Evolutionary conservation across 139 green algal species (phyloP), one percentile per base, ranked within the genome.

Genomic region (Astrephomene gubernaculifera): DNA sequence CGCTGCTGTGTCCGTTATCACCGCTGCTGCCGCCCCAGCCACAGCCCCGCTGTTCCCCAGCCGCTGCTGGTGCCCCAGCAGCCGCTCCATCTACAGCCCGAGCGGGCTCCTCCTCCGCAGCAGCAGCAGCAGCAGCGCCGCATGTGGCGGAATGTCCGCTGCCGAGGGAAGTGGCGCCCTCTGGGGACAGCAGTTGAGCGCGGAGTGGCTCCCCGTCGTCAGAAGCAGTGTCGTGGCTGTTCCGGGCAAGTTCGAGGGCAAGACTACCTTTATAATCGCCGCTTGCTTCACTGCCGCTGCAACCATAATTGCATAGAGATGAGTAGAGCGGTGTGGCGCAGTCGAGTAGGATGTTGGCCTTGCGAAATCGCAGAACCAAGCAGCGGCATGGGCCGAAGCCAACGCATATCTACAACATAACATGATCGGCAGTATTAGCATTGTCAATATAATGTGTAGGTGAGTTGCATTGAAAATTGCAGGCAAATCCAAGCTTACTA

Each of bases 271-370:
- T 8, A 41, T 41, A 29, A 29, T 14, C 44, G 27, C 71, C 54
- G 5, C 57, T 2, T 5, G 74, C 74, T n/a, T n/a, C n/a, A n/a
- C n/a, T n/a, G n/a, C n/a, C n/a, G n/a, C n/a, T n/a, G n/a, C n/a
- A n/a, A n/a, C n/a, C n/a, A n/a, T n/a, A n/a, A n/a, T n/a, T n/a
- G 38, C 39, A 41, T 5, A 82, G 29, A 0, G 74, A 24, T 8
- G 76, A 33, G n/a, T 83, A 5, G 17, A 72, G 60, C 0, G 76
- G 76, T 41, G 61, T 61, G 0, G 76, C 45, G 45, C 86, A 89
- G 69, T 89, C 86, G 0, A 89, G 78, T 19, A 89, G 78, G 61
- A 89, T 89, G 60, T 81, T 85, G 31, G 78, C 76, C 33, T 86
- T 86, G 38, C 86, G 78, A 25, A 83, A 76, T 4, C 69, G 68